These are phyloP conservation scores for Plasmodium cynomolgi DNA, from an alignment of 169 alveolate genomes.

Conservation along the genomic window DNA sequence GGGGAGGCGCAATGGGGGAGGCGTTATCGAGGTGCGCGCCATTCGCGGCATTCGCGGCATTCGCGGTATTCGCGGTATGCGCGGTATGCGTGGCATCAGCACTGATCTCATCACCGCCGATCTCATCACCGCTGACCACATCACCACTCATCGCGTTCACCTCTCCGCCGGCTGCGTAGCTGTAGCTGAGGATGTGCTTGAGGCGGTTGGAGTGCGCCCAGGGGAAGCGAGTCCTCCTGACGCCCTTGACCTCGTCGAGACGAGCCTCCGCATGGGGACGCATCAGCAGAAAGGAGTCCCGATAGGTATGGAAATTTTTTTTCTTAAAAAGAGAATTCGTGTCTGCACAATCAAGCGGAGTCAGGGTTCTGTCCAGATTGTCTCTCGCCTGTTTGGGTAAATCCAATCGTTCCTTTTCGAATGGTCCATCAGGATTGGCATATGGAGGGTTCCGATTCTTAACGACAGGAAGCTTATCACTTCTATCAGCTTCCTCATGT, in stretches of 20 bases:
- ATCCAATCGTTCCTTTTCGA: constrained; percentile 70
- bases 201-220: constrained; percentile 62
- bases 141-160: not conserved
- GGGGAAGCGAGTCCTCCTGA: constrained; percentile 43
- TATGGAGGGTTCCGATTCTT: constrained; percentile 77
- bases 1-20: not conserved
- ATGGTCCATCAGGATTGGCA: constrained; percentile 80
- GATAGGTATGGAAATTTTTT: constrained; percentile 36
- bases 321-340: constrained; percentile 48
- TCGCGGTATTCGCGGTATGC: too few species aligned
- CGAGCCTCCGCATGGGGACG: constrained; percentile 5
- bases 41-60: too few species aligned
- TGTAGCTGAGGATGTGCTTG: constrained; percentile 32
- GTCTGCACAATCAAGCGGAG: constrained; percentile 22
- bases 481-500: constrained; percentile 70
- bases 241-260: constrained; percentile 47
- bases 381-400: constrained; percentile 71
- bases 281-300: constrained; percentile 26
- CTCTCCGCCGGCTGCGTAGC: not conserved
- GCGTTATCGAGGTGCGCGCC: too few species aligned
- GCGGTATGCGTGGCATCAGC: not conserved
- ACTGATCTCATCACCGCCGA: not conserved
- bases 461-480: constrained; percentile 73
- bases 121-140: not conserved
- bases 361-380: constrained; percentile 70